Base-by-base conservation (phyloP, 805 yeast species). In the Metschnikowia corniflorae region DNA sequence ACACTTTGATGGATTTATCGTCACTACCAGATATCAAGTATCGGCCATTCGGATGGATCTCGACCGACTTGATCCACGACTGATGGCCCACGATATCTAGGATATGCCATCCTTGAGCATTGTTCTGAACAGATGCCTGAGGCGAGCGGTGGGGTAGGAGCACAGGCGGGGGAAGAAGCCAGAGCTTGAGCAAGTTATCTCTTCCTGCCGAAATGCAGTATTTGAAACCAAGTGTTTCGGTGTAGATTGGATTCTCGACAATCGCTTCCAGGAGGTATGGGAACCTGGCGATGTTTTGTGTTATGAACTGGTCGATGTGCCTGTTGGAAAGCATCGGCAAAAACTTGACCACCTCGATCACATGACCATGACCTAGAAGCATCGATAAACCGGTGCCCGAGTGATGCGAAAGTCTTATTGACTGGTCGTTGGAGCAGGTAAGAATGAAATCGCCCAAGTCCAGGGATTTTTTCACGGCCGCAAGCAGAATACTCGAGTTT, bases 191-290 rank as follows among this genome's bases (percentile, higher is more conserved):
- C 2, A 73, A 51, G 50, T 82, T 80, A 59, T 89, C 96, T 50
- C 97, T 70, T 1, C 91, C 86, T 15, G 82, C 86, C 13, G 94
- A 77, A 2, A 80, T 78, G 38, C 88, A 77, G 51, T 84, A 86
- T 51, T 80, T 82, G 58, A 70, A 80, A 0, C 82, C 83, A n/a
- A 80, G 46, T 4, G 39, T 24, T 1, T 53, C 51, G 3, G 42
- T 33, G 47, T 65, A 68, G 2, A 54, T 25, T 2, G 53, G 51
- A 41, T 63, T 61, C 18, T 40, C 39, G 10, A 59, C 44, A 6
- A 65, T 33, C 8, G 58, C 59, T n/a, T 46, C 42, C 22, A 70
- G 66, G 6, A 68, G 49, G 39, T 57, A 29, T 43, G 68, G 54
- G 43, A 58, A 57, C 40, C 61, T 42, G 44, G 53, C 46, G 52